These are phyloP conservation scores for Rugosomyces carneus DNA, from an alignment of 1,284 basidiomycete genomes.

Conservation along the genomic window DNA sequence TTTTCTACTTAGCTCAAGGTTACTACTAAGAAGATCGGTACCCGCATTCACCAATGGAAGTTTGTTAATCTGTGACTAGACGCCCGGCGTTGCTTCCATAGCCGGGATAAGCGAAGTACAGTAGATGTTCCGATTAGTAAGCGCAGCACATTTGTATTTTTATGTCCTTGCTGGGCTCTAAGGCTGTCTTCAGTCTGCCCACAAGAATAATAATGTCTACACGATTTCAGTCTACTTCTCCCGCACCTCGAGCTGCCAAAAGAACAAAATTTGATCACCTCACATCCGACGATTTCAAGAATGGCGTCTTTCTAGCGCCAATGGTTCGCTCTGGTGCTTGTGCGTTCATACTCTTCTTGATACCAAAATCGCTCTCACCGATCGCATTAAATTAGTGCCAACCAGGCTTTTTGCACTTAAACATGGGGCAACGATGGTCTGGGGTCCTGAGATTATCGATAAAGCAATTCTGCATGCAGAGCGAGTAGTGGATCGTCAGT, in stretches of 20 bases:
- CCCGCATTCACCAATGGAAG: too few relatives aligned
- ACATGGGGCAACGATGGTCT: conserved; percentile 92
- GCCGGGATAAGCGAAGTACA: too few relatives aligned
- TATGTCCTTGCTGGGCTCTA: conserved; percentile 11
- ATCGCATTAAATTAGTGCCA: conserved; percentile 47
- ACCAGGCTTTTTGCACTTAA: conserved; percentile 85
- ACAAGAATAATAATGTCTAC: conserved; percentile 39
- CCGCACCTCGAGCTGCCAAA: conserved; percentile 44
- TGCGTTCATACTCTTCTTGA: conserved; percentile 34
- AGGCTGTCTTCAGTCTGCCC: not conserved
- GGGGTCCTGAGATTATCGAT: conserved; percentile 97
- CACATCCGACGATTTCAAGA: conserved; percentile 62
- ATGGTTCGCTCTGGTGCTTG: conserved; percentile 92
- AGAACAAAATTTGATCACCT: conserved; percentile 50
- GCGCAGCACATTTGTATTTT: too few relatives aligned
- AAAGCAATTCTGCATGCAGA: conserved; percentile 88
- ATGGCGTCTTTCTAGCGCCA: conserved; percentile 86
- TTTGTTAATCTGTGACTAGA: too few relatives aligned
- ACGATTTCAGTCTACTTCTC: conserved; percentile 41
- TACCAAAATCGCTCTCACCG: not conserved
- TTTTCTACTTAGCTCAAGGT: too few relatives aligned
- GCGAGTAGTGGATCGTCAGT: conserved; percentile 80
- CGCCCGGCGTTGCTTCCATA: too few relatives aligned
- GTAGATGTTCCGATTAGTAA: too few relatives aligned
- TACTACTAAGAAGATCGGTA: too few relatives aligned